These are phyloP conservation scores for Penicillium sp. DNA, from an alignment of 2,329 filamentous ascomycete genomes.

Conservation along the genomic window DNA sequence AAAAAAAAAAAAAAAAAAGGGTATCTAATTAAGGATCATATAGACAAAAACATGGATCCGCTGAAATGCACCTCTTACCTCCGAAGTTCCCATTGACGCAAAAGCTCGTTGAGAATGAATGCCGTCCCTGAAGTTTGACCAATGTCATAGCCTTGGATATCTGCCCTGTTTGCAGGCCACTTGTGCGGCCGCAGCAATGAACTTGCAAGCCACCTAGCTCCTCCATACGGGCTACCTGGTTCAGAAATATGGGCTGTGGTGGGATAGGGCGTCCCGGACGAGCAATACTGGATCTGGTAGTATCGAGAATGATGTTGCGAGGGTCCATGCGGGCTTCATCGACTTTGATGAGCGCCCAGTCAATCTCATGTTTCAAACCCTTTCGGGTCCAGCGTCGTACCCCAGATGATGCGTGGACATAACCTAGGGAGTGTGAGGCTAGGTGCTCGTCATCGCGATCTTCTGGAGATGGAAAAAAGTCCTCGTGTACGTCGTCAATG, in stretches of 20 bases:
- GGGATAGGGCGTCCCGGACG: slow-evolving; percentile 49
- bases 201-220: slow-evolving; percentile 73
- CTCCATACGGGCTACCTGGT: slow-evolving; percentile 55
- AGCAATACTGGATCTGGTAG: slow-evolving; percentile 13
- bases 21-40: slow-evolving; percentile 27
- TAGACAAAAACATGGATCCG: slow-evolving; percentile 24
- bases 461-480: slow-evolving; percentile 77
- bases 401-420: slow-evolving; percentile 86
- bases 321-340: slow-evolving; percentile 67
- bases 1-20: slow-evolving; percentile 17
- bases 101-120: slow-evolving; percentile 73
- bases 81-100: slow-evolving; percentile 61
- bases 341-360: slow-evolving; percentile 90
- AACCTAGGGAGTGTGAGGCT: slow-evolving; percentile 74
- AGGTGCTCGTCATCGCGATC: slow-evolving; percentile 80
- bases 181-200: slow-evolving; percentile 85
- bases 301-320: slow-evolving; percentile 64
- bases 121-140: slow-evolving; percentile 83
- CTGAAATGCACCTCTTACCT: slow-evolving; percentile 40
- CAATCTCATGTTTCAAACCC: slow-evolving; percentile 82
- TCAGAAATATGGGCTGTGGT: slow-evolving; percentile 50
- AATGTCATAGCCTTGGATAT: slow-evolving; percentile 77
- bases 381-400: slow-evolving; percentile 72
- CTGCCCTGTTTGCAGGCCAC: slow-evolving; percentile 74
- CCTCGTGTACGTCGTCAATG: slow-evolving; percentile 78